Evolutionary conservation across 768 basidiomycete genomes (phyloP), one percentile per base, ranked within the genome.

Genomic region (Russula sp.): DNA sequence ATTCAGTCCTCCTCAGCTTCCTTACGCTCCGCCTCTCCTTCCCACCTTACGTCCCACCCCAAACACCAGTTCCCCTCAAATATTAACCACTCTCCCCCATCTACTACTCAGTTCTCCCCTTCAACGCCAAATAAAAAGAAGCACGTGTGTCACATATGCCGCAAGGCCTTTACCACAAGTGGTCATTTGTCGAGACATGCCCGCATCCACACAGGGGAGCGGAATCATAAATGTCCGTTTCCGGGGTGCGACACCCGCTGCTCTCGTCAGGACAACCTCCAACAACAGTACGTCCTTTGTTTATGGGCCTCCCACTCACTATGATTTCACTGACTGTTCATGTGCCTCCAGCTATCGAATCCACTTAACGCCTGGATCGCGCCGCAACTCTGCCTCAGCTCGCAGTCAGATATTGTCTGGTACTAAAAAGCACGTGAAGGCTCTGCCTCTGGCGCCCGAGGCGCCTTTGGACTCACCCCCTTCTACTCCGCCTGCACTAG

Each of bases 221-320:
- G 90, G 64, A 93, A 94, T 74, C 90, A 94, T 76, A 89, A 85
- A 62, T 96, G 93, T 70, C 93, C 93, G 38, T 95, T 92, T 76
- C 93, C 93, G n/a, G 93, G 92, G 25, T 96, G 93, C 72, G 90
- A 93, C 68, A 94, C 92, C 1, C 81, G 89, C 18, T 95, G 93
- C 67, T 92, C 90, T 11, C 78, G 93, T 38, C 91, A 93, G 73
- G 93, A 96, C 68, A 96, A 96, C 66, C 79, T 96, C 18, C 84
- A 81, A 66, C 81, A 82, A 66, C 81, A 82, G 81, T 82, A 67
- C 75, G 80, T 78, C 10, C 32, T 38, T 55, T 54, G 53, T 58
- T 34, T 35, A 20, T 36, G 6, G 13, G 18, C 11, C 18, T 13
- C 34, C 10, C 41, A 25, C 20, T 22, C 36, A 41, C 34, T 10